A percentile compares a stretch with the other conserved stretches of the same genome.
These are phyloP conservation scores for Tarenaya hassleriana DNA, from an alignment of 345 rosid species.

Conservation along the genomic window DNA sequence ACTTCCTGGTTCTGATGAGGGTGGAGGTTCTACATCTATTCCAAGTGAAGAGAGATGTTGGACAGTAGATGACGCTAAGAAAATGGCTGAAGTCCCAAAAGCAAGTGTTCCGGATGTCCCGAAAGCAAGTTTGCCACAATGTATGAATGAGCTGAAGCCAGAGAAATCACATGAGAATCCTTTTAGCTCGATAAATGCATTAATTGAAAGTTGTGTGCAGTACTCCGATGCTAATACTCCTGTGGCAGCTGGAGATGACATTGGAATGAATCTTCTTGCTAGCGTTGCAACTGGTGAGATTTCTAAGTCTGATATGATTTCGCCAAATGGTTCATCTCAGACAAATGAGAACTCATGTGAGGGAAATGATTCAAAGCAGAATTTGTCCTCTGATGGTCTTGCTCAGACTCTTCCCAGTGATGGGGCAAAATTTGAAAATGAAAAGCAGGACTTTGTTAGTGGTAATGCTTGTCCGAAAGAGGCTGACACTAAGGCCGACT, in stretches of 20 bases:
- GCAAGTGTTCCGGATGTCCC: too few species aligned
- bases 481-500: constrained; percentile 23
- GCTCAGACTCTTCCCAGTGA: constrained; percentile 28
- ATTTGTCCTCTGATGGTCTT: constrained; percentile 25
- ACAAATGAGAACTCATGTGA: constrained; percentile 29
- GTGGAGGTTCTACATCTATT: constrained; percentile 40
- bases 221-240: constrained; percentile 49
- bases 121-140: constrained; percentile 32
- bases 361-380: constrained; percentile 32
- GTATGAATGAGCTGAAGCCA: constrained; percentile 42
- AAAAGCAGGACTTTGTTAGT: constrained; percentile 27
- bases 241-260: constrained; percentile 59
- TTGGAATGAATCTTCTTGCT: constrained; percentile 94
- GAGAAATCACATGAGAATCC: constrained; percentile 53
- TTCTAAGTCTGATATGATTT: constrained; percentile 46
- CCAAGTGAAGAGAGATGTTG: constrained; percentile 39
- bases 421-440: constrained; percentile 27
- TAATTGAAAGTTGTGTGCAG: constrained; percentile 84
- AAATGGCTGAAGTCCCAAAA: constrained; percentile 34
- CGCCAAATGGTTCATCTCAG: constrained; percentile 48
- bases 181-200: constrained; percentile 68
- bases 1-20: constrained; percentile 42
- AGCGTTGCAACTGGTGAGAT: constrained; percentile 92
- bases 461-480: constrained; percentile 22
- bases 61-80: constrained; percentile 37